These are phyloP conservation scores for Exophiala alcalophila DNA, from an alignment of 2,329 filamentous ascomycete genomes.

Conservation along the genomic window DNA sequence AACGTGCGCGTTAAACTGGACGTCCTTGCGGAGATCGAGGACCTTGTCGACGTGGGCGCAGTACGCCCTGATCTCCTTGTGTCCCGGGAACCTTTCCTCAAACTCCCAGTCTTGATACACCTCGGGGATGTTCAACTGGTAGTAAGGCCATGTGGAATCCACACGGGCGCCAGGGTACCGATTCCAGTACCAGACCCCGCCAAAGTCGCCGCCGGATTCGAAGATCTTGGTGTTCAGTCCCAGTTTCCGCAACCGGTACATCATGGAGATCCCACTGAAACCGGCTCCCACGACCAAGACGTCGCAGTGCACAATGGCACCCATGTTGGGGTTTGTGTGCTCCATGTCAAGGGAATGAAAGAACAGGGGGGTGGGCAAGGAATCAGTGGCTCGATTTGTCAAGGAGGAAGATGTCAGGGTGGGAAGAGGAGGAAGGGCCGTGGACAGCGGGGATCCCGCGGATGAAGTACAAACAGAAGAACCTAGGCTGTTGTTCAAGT, in stretches of 20 bases:
- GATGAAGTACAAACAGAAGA: no score
- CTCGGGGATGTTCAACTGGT: constrained; percentile 53
- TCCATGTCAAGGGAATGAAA: not conserved
- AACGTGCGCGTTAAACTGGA: constrained; percentile 37
- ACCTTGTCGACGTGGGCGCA: constrained; percentile 42
- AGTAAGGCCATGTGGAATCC: constrained; percentile 54
- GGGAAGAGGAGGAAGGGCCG: no score
- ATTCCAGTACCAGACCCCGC: constrained; percentile 56
- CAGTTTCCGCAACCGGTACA: constrained; percentile 35
- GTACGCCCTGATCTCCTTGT: constrained; percentile 41
- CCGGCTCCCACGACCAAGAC: constrained; percentile 27
- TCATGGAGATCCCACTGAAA: constrained; percentile 27
- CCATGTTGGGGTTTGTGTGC: constrained; percentile 9
- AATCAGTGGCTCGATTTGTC: no score
- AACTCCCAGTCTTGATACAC: constrained; percentile 49
- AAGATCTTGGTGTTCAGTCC: constrained; percentile 37
- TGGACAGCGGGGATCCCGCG: no score
- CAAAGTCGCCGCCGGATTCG: constrained; percentile 37
- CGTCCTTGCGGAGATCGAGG: constrained; percentile 40
- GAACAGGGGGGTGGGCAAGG: not conserved
- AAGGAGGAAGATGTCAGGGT: no score
- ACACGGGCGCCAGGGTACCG: constrained; percentile 67
- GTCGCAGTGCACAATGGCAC: constrained; percentile 24
- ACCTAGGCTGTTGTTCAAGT: no score
- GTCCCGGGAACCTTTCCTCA: constrained; percentile 40